Evolutionary conservation across 1,284 basidiomycete species (phyloP).

Genomic region (Xerocomus amazonicus): DNA sequence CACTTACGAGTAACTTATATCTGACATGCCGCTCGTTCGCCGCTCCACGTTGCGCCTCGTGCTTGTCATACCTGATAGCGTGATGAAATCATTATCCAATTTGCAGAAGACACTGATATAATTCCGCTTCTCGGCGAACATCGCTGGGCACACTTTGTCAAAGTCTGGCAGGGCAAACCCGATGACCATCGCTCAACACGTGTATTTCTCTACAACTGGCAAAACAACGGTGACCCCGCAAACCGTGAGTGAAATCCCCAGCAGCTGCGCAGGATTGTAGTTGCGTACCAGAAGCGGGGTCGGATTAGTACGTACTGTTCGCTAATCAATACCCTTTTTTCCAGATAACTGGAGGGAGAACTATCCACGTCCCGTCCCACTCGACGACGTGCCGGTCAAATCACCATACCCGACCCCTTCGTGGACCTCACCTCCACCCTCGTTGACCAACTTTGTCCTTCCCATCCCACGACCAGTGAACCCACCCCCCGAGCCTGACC

Average conservation of each 20-base stretch:
- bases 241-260: constrained; percentile 24
- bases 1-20: background rate
- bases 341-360: constrained; percentile 28
- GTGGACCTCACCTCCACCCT: constrained; percentile 20
- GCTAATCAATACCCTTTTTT: background rate
- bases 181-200: constrained; percentile 18
- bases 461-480: constrained; percentile 19
- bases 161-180: background rate
- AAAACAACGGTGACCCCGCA: constrained; percentile 29
- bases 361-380: constrained; percentile 12
- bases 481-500: background rate
- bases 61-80: constrained; percentile 16
- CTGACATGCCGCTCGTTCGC: constrained; percentile 1
- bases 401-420: constrained; percentile 29
- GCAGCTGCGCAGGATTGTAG: background rate
- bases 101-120: constrained; percentile 22
- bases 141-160: constrained; percentile 18
- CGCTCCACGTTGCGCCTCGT: background rate
- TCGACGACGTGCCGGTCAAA: constrained; percentile 15
- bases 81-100: constrained; percentile 31
- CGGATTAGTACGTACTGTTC: background rate
- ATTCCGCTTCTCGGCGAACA: constrained; percentile 31
- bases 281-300: background rate
- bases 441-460: constrained; percentile 22
- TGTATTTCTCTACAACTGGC: constrained; percentile 32